Percentiles rank a stretch among this genome's conserved stretches.
phyloP scores from a whole-genome alignment of 306 rosid genomes.

The apple (Malus domestica) region DNA sequence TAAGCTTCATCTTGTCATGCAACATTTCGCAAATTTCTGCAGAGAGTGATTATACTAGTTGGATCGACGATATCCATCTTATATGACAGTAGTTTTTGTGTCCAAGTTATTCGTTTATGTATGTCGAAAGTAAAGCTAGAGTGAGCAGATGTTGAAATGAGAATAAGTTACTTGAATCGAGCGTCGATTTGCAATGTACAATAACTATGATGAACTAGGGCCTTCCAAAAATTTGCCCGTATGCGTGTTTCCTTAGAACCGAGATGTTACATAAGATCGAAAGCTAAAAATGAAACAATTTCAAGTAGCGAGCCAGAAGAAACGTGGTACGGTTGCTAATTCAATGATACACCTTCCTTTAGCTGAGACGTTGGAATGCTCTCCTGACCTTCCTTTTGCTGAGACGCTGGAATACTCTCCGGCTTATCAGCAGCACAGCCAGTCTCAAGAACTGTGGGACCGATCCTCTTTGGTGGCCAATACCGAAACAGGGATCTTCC shows the following conservation, averaged over 20 bases:
- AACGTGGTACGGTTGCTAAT: not conserved
- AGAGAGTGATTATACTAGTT: not conserved
- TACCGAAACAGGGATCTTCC: constrained; percentile 88
- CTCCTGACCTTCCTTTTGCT: constrained; percentile 25
- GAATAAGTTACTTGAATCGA: not conserved
- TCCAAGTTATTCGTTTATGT: not conserved
- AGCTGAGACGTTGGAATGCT: constrained; percentile 30
- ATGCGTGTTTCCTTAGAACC: not conserved
- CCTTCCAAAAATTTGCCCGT: constrained; percentile 9
- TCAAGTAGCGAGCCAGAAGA: not conserved
- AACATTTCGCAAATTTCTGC: not conserved
- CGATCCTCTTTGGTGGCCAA: constrained; percentile 91
- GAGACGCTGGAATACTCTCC: constrained; percentile 32
- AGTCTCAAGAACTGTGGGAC: constrained; percentile 54
- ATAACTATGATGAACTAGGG: not conserved
- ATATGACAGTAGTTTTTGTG: not conserved
- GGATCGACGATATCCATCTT: not conserved
- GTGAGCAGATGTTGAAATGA: not conserved
- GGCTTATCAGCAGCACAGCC: constrained; percentile 59
- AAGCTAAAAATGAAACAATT: not conserved
- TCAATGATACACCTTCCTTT: constrained; percentile 5
- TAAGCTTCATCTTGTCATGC: not conserved
- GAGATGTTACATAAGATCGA: not conserved
- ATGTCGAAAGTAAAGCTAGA: not conserved
- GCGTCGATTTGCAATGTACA: not conserved